Percentiles rank a stretch among this genome's conserved stretches.
These are phyloP conservation scores for Gnomoniopsis sp. DNA, from an alignment of 2,329 filamentous ascomycete species.

Conservation along the genomic window DNA sequence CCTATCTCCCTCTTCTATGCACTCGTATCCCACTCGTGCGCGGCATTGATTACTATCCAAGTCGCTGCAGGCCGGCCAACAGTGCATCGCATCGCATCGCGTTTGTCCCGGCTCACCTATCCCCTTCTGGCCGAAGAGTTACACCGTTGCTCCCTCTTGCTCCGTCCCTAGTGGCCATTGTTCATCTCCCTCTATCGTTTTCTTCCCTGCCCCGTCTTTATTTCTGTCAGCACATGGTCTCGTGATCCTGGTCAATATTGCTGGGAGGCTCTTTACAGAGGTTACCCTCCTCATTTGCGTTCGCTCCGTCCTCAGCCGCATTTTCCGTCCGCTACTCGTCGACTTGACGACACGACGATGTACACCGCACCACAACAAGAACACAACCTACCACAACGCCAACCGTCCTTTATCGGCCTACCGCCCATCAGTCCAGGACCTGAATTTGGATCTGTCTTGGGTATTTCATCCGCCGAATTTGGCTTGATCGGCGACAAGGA, in stretches of 20 bases:
- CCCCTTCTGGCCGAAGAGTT: not conserved
- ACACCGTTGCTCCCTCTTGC: not conserved
- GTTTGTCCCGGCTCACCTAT: not conserved
- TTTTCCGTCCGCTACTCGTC: not conserved
- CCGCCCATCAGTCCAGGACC: conserved; percentile 47
- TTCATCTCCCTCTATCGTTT: not conserved
- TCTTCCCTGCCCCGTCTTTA: not conserved
- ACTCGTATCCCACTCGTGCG: not conserved
- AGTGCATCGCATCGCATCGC: not conserved
- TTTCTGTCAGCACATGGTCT: not conserved
- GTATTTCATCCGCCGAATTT: conserved; percentile 34
- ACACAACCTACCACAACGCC: conserved; percentile 33
- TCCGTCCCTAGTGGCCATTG: not conserved
- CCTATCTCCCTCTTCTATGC: too few species aligned
- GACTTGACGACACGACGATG: conserved; percentile 11
- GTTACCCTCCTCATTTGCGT: not conserved
- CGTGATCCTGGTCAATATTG: not conserved
- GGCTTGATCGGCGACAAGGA: conserved; percentile 26
- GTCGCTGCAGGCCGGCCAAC: not conserved
- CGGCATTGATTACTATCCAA: not conserved
- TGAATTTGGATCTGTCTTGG: conserved; percentile 46
- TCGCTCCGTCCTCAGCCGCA: not conserved
- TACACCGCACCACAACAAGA: conserved; percentile 5
- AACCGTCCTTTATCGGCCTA: conserved; percentile 53
- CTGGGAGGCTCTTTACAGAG: not conserved